phyloP scores from a whole-genome alignment of 2,329 filamentous ascomycete genomes.

The Arthrobotrys pseudoclavata region DNA sequence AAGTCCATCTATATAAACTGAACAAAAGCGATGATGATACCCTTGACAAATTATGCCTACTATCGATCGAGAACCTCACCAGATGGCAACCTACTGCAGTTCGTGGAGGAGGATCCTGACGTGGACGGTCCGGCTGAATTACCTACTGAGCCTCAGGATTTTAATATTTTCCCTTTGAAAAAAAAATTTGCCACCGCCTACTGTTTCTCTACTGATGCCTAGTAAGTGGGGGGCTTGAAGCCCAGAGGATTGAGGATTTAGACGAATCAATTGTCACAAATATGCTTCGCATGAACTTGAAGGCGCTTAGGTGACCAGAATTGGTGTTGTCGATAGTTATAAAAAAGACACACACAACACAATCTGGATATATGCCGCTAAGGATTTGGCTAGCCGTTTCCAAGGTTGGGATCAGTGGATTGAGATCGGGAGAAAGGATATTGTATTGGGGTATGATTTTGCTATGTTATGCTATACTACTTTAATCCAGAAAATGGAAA shows the following conservation, averaged over 20 bases:
- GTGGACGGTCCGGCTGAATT: not conserved
- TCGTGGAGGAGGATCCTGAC: not conserved
- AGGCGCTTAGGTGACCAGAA: not conserved
- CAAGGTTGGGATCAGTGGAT: not conserved
- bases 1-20: not conserved
- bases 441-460: not conserved
- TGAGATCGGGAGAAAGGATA: not conserved
- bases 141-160: not conserved
- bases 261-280: constrained; percentile 11
- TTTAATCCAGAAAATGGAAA: not conserved
- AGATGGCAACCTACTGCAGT: not conserved
- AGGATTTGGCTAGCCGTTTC: too few relatives aligned
- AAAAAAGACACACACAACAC: constrained; percentile 2
- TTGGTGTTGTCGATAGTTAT: not conserved
- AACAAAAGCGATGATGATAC: not conserved
- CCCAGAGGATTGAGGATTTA: constrained; percentile 28
- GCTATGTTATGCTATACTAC: not conserved
- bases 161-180: not conserved
- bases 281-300: constrained; percentile 24
- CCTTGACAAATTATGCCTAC: constrained; percentile 7
- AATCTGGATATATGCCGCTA: not conserved
- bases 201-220: constrained; percentile 14
- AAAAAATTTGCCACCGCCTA: not conserved
- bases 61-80: not conserved
- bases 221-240: not conserved